phyloP scores from a whole-genome alignment of 2,329 filamentous ascomycete species.

The Xenoacremonium recifei region DNA sequence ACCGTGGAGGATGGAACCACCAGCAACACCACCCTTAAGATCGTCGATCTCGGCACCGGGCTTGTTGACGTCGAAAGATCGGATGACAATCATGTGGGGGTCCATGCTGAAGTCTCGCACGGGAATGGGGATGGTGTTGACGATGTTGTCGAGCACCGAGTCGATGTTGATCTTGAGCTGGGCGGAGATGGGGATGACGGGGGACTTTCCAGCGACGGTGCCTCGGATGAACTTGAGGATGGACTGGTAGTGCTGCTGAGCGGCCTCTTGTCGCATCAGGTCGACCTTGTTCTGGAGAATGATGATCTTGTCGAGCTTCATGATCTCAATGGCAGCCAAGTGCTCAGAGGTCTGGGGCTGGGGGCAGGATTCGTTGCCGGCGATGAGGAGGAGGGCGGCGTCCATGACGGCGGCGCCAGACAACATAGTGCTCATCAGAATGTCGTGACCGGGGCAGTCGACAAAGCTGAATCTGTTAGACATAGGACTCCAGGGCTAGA shows the following conservation, averaged over 20 bases:
- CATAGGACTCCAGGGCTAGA: slow-evolving; percentile 1
- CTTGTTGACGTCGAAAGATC: slow-evolving; percentile 99
- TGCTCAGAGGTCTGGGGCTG: slow-evolving; percentile 99
- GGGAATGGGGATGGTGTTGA: slow-evolving; percentile 92
- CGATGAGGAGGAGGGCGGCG: slow-evolving; percentile 91
- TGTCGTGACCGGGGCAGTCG: slow-evolving; percentile 99
- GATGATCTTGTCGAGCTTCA: slow-evolving; percentile 99
- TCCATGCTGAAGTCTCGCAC: slow-evolving; percentile 86
- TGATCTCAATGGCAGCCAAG: slow-evolving; percentile 98
- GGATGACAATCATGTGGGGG: slow-evolving; percentile 98
- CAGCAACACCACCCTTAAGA: slow-evolving; percentile 96
- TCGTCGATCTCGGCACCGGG: slow-evolving; percentile 98
- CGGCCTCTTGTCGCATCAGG: slow-evolving; percentile 93
- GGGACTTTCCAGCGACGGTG: slow-evolving; percentile 90
- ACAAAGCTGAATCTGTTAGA: slow-evolving; percentile 66
- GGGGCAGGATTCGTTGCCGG: slow-evolving; percentile 96
- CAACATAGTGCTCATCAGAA: slow-evolving; percentile 99
- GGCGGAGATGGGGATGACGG: slow-evolving; percentile 94
- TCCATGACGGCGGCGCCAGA: slow-evolving; percentile 99
- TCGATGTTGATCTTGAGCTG: slow-evolving; percentile 99
- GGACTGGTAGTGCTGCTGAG: slow-evolving; percentile 90
- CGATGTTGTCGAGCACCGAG: slow-evolving; percentile 92
- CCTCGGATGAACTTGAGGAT: slow-evolving; percentile 98
- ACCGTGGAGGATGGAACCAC: slow-evolving; percentile 94
- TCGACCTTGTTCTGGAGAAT: slow-evolving; percentile 99